Base-by-base conservation (phyloP, 371 early-diverging fungal species). In the Nosema muscidifuracis region DNA sequence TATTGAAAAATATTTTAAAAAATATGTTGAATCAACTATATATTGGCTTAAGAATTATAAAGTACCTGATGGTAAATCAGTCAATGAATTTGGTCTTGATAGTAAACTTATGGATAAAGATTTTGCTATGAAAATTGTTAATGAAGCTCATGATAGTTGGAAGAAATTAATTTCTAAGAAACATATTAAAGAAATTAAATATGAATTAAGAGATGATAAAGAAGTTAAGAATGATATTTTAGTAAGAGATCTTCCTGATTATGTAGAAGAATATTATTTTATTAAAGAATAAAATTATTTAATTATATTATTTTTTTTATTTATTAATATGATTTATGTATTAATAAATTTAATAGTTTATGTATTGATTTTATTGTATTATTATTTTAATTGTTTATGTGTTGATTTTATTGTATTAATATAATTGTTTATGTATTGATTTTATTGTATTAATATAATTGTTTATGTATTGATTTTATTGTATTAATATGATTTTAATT, bases 31-130 rank as follows among this genome's bases (percentile, higher is more conserved):
- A 62, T 91, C 92, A 53, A 92, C 95, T 36, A 88, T 89, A 80
- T 90, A 92, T 80, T 99, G 97, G 96, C 95, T 99, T 89, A 89
- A 91, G 76, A 88, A 93, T 81, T 97, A 97, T 88, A 97, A 99
- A 87, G 89, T 97, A 81, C 95, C 97, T 30, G 95, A 96, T 86
- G 94, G 95, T 65, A 95, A 96, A 86, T 91, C 91, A 61, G 91
- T 90, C 83, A 99, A 99, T 86, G 84, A 88, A 82, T 97, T 97
- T 85, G 97, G 94, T 43, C 93, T 95, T 83, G 84, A 86, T 79
- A 97, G 94, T 67, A 86, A 90, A 81, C 89, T 89, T 79, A 88
- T 88, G 83, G 86, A 89, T 82, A 88, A 84, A 77, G 86, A 85
- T 26, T 81, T 95, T 78, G 94, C 99, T 74, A 86, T 85, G 62